A percentile compares a stretch with the other conserved stretches of the same genome.
Evolutionary conservation across 2,329 filamentous ascomycete genomes (phyloP).

Genomic region (Sporothrix euskadiensis): DNA sequence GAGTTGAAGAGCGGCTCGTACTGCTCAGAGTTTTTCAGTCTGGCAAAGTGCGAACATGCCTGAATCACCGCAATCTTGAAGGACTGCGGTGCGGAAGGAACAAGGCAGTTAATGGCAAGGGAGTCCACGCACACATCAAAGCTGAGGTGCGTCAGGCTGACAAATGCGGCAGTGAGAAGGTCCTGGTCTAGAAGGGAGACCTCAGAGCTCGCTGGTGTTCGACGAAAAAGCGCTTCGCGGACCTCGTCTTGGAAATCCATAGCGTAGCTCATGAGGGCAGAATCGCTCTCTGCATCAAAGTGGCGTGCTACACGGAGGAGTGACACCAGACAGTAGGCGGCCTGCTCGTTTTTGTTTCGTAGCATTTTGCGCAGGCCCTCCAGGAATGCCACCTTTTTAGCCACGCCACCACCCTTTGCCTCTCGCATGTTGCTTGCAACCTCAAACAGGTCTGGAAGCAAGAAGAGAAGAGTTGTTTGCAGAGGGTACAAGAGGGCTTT

Average conservation of each 20-base stretch:
- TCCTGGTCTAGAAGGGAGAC: slow-evolving; percentile 60
- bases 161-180: slow-evolving; percentile 66
- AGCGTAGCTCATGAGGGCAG: slow-evolving; percentile 62
- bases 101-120: slow-evolving; percentile 58
- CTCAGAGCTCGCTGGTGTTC: slow-evolving; percentile 50
- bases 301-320: slow-evolving; percentile 64
- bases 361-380: slow-evolving; percentile 64
- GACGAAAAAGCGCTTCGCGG: slow-evolving; percentile 63
- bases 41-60: slow-evolving; percentile 63
- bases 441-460: slow-evolving; percentile 69
- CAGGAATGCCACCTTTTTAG: slow-evolving; percentile 66
- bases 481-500: slow-evolving; percentile 61
- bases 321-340: slow-evolving; percentile 65
- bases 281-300: slow-evolving; percentile 63
- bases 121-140: slow-evolving; percentile 59
- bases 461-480: slow-evolving; percentile 62
- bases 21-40: slow-evolving; percentile 49
- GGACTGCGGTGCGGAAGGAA: slow-evolving; percentile 55
- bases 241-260: slow-evolving; percentile 71
- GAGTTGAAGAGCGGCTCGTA: slow-evolving; percentile 59
- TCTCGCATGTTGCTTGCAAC: slow-evolving; percentile 68
- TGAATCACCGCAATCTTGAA: slow-evolving; percentile 66
- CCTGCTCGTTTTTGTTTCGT: slow-evolving; percentile 65
- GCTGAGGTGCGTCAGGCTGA: slow-evolving; percentile 63
- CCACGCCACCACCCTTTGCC: slow-evolving; percentile 60